Evolutionary conservation across 768 basidiomycete genomes (phyloP).

Genomic region (Lactarius sp.): DNA sequence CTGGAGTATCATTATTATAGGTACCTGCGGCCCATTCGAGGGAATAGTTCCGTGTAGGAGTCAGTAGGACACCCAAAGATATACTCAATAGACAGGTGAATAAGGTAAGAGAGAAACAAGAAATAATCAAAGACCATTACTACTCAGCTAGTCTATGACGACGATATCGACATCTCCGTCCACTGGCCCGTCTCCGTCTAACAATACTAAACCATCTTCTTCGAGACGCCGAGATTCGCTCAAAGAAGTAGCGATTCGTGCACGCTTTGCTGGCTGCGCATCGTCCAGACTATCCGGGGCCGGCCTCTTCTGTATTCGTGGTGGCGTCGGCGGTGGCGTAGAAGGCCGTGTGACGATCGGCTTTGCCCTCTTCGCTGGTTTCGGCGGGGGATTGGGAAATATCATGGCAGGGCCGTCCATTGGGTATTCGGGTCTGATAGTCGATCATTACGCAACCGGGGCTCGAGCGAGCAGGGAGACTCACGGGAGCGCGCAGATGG

Average conservation of each 20-base stretch:
- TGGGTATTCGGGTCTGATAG: conserved; percentile 52
- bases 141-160: conserved; percentile 43
- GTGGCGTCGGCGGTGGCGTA: conserved; percentile 41
- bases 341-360: conserved; percentile 33
- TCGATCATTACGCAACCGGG: not conserved
- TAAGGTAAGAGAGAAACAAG: conserved; percentile 3
- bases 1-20: not conserved
- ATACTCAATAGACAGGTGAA: conserved; percentile 20
- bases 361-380: conserved; percentile 43
- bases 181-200: conserved; percentile 54
- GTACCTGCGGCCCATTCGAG: not conserved
- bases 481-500: conserved; percentile 64
- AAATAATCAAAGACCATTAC: not conserved
- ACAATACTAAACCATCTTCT: conserved; percentile 66
- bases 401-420: conserved; percentile 50
- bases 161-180: conserved; percentile 51
- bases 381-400: conserved; percentile 60
- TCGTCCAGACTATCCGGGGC: conserved; percentile 53
- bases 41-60: not conserved
- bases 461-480: conserved; percentile 32
- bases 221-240: conserved; percentile 64
- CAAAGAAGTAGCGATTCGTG: conserved; percentile 44
- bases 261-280: conserved; percentile 55
- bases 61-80: not conserved
- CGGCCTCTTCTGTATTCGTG: conserved; percentile 49